Conservation (phyloP, 768 basidiomycete species). For the Naganishia vaughanmartiniae region DNA sequence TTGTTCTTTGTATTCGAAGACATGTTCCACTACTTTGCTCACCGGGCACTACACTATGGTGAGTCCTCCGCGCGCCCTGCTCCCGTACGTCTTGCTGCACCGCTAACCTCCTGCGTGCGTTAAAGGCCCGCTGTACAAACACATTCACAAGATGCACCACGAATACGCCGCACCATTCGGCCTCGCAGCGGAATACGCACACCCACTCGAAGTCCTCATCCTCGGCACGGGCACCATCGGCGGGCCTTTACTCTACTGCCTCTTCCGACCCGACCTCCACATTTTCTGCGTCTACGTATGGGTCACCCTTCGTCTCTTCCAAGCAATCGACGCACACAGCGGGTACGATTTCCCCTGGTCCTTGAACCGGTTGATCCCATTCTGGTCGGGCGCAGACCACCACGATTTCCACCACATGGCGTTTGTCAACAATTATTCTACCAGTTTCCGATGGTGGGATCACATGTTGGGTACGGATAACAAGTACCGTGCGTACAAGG, state of each 20-base stretch:
- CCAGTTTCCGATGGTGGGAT: slow-evolving; percentile 88
- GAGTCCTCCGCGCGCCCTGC: neutral
- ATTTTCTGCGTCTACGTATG: slow-evolving; percentile 90
- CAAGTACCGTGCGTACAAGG: slow-evolving; percentile 72
- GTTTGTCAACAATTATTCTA: slow-evolving; percentile 67
- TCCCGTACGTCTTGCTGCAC: slow-evolving; percentile 35
- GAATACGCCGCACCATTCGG: slow-evolving; percentile 96
- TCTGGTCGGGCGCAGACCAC: slow-evolving; percentile 97
- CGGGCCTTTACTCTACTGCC: slow-evolving; percentile 83
- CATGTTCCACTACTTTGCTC: slow-evolving; percentile 91
- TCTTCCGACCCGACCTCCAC: slow-evolving; percentile 71
- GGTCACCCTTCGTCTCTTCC: slow-evolving; percentile 91
- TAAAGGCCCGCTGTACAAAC: slow-evolving; percentile 64
- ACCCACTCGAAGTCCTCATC: slow-evolving; percentile 93
- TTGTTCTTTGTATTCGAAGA: slow-evolving; percentile 96
- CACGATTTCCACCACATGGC: slow-evolving; percentile 97
- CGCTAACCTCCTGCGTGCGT: slow-evolving; percentile 25
- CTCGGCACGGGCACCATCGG: slow-evolving; percentile 86
- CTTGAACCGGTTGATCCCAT: slow-evolving; percentile 81
- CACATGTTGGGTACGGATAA: slow-evolving; percentile 81
- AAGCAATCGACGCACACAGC: slow-evolving; percentile 94
- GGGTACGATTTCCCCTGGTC: slow-evolving; percentile 99
- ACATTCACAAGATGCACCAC: slow-evolving; percentile 97
- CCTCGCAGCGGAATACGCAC: slow-evolving; percentile 88
- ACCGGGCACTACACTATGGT: slow-evolving; percentile 82